Conservation (phyloP, 805 yeast genomes). For the Saturnispora ahearnii region DNA sequence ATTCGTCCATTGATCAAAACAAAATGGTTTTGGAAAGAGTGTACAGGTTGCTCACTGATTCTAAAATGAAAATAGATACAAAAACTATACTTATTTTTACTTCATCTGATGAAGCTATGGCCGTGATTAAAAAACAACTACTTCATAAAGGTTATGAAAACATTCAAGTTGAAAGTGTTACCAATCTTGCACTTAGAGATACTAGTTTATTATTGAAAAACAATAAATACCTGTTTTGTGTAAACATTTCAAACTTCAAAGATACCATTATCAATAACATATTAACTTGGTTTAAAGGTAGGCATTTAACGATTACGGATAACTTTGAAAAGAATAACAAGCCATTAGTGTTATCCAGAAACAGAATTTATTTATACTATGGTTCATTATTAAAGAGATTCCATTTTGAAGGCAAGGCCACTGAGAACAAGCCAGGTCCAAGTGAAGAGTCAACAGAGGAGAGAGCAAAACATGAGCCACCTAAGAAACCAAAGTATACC, state of each 20-base stretch:
- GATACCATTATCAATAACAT: not conserved
- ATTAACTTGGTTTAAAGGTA: not conserved
- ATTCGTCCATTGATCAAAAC: not conserved
- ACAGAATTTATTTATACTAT: not conserved
- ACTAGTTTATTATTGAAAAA: not conserved
- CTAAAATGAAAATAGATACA: not conserved
- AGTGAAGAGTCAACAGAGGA: not conserved
- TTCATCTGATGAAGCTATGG: not conserved
- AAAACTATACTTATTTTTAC: not conserved
- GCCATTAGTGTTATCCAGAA: not conserved
- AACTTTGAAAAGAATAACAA: not conserved
- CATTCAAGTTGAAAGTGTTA: not conserved
- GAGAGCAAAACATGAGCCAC: not conserved
- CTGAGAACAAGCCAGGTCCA: not conserved
- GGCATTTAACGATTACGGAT: slow-evolving; percentile 3
- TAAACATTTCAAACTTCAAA: slow-evolving; percentile 3
- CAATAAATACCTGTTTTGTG: not conserved
- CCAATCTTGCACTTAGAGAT: not conserved
- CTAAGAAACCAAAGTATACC: not conserved
- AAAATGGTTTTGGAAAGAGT: not conserved
- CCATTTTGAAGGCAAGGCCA: not conserved
- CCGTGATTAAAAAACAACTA: not conserved
- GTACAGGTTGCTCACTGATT: not conserved
- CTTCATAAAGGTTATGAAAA: not conserved
- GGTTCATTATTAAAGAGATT: not conserved